A percentile compares a stretch with the other conserved stretches of the same genome.
phyloP scores from a whole-genome alignment of 768 basidiomycete species.

The Boletus huronensis region DNA sequence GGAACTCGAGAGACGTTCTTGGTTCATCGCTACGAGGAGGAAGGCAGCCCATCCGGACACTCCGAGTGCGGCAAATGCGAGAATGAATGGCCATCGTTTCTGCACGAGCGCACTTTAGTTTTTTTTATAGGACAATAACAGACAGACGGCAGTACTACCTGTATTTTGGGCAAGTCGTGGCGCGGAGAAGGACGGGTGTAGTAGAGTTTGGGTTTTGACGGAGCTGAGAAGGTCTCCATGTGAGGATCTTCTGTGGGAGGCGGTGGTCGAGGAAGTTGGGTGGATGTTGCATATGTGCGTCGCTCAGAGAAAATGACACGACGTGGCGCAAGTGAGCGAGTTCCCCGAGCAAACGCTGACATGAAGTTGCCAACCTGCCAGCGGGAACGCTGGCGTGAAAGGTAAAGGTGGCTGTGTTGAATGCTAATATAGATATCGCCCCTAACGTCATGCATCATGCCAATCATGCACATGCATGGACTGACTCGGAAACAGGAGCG shows the following conservation, averaged over 20 bases:
- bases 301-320: slow-evolving; percentile 9
- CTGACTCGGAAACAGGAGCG: too few relatives aligned
- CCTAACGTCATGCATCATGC: too few relatives aligned
- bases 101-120: slow-evolving; percentile 3
- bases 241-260: slow-evolving; percentile 30
- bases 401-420: slow-evolving; percentile 11
- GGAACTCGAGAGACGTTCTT: slow-evolving; percentile 74
- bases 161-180: slow-evolving; percentile 41
- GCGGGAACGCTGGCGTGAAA: background rate
- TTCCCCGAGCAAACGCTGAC: slow-evolving; percentile 13
- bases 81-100: slow-evolving; percentile 55
- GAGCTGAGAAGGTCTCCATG: slow-evolving; percentile 40
- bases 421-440: background rate
- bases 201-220: slow-evolving; percentile 44
- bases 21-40: slow-evolving; percentile 66
- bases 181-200: slow-evolving; percentile 39
- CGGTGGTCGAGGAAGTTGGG: slow-evolving; percentile 25
- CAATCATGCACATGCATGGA: too few relatives aligned
- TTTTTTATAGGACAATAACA: background rate
- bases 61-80: slow-evolving; percentile 49
- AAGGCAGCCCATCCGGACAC: slow-evolving; percentile 65
- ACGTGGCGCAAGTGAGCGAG: slow-evolving; percentile 5
- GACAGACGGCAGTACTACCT: slow-evolving; percentile 34
- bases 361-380: slow-evolving; percentile 8
- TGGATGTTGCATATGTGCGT: slow-evolving; percentile 17